Evolutionary conservation across 352 stramenopile genomes (phyloP).

Genomic region (Globisporangium nodosum): DNA sequence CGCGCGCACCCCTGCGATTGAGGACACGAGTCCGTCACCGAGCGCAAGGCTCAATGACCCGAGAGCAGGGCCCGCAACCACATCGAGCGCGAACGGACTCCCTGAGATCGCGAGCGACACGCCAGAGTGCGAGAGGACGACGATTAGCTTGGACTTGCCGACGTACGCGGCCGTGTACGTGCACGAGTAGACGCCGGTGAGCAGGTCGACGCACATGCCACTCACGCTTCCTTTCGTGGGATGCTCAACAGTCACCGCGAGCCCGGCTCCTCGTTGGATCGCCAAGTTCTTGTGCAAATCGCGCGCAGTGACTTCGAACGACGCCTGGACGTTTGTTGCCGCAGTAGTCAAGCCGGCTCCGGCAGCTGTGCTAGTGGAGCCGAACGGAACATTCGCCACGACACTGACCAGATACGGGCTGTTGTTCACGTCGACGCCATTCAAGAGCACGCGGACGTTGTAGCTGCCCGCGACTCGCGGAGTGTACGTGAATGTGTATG

Average conservation of each 20-base stretch:
- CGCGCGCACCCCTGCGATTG: slow-evolving; percentile 38
- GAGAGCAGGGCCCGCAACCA: slow-evolving; percentile 43
- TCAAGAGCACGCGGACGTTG: slow-evolving; percentile 37
- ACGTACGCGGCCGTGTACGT: slow-evolving; percentile 51
- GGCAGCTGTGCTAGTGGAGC: slow-evolving; percentile 32
- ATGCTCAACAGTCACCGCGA: slow-evolving; percentile 36
- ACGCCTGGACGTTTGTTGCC: slow-evolving; percentile 49
- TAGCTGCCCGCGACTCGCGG: slow-evolving; percentile 38
- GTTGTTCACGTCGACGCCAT: slow-evolving; percentile 40
- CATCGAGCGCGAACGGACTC: slow-evolving; percentile 48
- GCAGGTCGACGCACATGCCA: slow-evolving; percentile 40
- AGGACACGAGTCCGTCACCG: slow-evolving; percentile 40
- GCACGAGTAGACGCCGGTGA: slow-evolving; percentile 57
- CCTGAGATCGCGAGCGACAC: slow-evolving; percentile 20
- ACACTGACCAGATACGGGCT: slow-evolving; percentile 57
- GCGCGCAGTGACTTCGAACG: slow-evolving; percentile 50
- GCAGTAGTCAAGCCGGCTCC: slow-evolving; percentile 30
- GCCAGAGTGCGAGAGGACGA: slow-evolving; percentile 18
- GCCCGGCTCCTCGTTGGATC: slow-evolving; percentile 26
- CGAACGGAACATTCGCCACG: slow-evolving; percentile 35
- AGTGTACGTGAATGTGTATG: slow-evolving; percentile 41
- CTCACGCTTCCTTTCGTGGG: slow-evolving; percentile 26
- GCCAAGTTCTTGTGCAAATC: slow-evolving; percentile 57
- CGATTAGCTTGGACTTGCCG: slow-evolving; percentile 27
- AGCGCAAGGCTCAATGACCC: slow-evolving; percentile 34